Conservation (phyloP, 257 asterid genomes). For the Apocynum venetum region DNA sequence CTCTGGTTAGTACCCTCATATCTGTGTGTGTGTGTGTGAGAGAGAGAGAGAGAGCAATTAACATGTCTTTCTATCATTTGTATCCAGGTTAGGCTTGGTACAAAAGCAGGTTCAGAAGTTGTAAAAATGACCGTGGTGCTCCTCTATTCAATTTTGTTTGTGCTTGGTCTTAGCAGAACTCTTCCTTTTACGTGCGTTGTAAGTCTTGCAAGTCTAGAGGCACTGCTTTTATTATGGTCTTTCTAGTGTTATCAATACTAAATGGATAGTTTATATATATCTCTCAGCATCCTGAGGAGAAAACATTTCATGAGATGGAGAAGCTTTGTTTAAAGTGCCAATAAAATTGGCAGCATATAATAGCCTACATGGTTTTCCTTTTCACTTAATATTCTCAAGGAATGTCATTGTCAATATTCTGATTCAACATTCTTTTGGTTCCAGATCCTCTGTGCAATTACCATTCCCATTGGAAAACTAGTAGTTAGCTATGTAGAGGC, state of each 20-base stretch:
- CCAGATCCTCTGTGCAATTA: slow-evolving; percentile 59
- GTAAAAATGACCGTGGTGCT: slow-evolving; percentile 50
- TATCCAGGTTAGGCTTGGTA: slow-evolving; percentile 77
- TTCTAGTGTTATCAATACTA: neutral
- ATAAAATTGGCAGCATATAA: neutral
- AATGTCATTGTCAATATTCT: neutral
- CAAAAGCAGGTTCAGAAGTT: slow-evolving; percentile 50
- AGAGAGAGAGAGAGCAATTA: neutral
- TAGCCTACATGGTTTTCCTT: neutral
- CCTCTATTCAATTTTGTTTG: slow-evolving; percentile 47
- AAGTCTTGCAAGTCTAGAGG: slow-evolving; percentile 18
- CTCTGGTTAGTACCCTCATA: slow-evolving; percentile 50
- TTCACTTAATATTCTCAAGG: neutral
- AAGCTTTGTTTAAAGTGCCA: neutral
- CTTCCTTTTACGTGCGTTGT: slow-evolving; percentile 70
- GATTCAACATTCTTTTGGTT: slow-evolving; percentile 9
- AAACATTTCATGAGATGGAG: neutral
- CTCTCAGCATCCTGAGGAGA: neutral
- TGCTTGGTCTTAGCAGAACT: slow-evolving; percentile 51
- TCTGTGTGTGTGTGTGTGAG: neutral
- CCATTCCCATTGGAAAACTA: slow-evolving; percentile 58
- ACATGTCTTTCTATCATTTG: slow-evolving; percentile 8
- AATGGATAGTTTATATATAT: neutral
- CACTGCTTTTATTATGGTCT: neutral
- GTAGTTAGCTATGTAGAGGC: slow-evolving; percentile 51